Evolutionary conservation across 768 basidiomycete species (phyloP).

Genomic region (Goffeauzyma gilvescens): DNA sequence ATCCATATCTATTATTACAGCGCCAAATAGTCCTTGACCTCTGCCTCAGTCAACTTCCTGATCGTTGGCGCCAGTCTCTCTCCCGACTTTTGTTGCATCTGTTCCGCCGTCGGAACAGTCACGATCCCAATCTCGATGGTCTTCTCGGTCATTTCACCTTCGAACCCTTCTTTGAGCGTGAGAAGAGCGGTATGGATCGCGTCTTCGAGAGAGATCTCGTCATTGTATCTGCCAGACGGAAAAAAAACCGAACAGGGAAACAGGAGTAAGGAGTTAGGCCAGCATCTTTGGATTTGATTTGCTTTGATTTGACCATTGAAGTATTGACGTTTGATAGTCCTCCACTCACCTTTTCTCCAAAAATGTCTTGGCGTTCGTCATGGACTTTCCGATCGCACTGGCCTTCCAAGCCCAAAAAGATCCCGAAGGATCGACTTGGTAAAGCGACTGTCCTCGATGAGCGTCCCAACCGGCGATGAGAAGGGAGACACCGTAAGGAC

Average conservation of each 20-base stretch:
- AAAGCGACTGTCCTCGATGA: conserved; percentile 85
- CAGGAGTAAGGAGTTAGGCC: too few relatives aligned
- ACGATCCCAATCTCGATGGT: conserved; percentile 97
- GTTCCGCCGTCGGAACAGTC: conserved; percentile 57
- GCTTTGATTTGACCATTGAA: too few relatives aligned
- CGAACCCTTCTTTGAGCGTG: conserved; percentile 95
- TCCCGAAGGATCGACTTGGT: conserved; percentile 97
- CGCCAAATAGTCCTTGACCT: conserved; percentile 81
- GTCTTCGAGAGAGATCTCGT: conserved; percentile 95
- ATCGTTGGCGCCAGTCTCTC: conserved; percentile 69
- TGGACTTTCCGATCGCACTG: conserved; percentile 98
- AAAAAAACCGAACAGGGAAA: background rate
- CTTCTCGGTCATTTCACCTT: conserved; percentile 99
- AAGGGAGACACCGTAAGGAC: conserved; percentile 95
- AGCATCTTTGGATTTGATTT: too few relatives aligned
- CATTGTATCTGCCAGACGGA: conserved; percentile 59
- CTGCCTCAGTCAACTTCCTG: conserved; percentile 85
- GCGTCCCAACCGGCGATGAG: conserved; percentile 93
- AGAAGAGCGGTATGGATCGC: conserved; percentile 96
- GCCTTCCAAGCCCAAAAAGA: conserved; percentile 99
- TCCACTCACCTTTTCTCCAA: conserved; percentile 79
- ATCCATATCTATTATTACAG: too few relatives aligned
- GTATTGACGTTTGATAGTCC: conserved; percentile 4
- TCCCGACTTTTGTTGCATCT: conserved; percentile 48
- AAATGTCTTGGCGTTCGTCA: conserved; percentile 99